A percentile compares a stretch with the other conserved stretches of the same genome.
These are phyloP conservation scores for Zygoascus meyerae DNA, from an alignment of 1,139 yeast species.

Conservation along the genomic window DNA sequence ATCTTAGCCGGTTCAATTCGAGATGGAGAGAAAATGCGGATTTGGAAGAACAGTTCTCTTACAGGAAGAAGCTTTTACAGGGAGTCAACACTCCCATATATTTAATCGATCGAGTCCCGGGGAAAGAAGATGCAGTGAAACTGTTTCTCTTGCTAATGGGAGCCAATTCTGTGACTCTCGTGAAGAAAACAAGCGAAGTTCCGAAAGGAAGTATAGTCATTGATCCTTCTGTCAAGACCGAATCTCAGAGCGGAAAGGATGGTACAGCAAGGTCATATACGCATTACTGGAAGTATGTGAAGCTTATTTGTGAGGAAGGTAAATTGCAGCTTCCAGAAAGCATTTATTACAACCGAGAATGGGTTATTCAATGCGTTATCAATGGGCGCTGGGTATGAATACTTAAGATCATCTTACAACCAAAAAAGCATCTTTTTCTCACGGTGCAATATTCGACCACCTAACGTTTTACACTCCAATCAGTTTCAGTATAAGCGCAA, in stretches of 20 bases:
- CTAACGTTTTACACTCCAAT: too few relatives aligned
- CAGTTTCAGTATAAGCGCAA: too few relatives aligned
- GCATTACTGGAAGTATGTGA: constrained; percentile 1
- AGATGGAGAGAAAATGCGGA: constrained; percentile 20
- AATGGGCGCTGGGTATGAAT: constrained; percentile 28
- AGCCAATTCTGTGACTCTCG: constrained; percentile 5
- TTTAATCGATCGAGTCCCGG: constrained; percentile 15
- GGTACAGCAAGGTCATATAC: constrained; percentile 9
- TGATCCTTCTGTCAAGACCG: constrained; percentile 12
- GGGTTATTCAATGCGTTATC: constrained; percentile 33
- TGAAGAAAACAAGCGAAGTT: constrained; percentile 5
- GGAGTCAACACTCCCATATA: constrained; percentile 21
- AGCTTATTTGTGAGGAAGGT: constrained; percentile 2
- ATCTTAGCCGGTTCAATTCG: constrained; percentile 21
- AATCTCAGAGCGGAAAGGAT: constrained; percentile 10
- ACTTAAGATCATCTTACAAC: not conserved
- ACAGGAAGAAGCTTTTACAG: constrained; percentile 21
- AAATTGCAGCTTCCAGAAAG: constrained; percentile 16
- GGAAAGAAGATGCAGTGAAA: constrained; percentile 13
- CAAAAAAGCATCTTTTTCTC: too few relatives aligned
- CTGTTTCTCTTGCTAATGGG: constrained; percentile 14
- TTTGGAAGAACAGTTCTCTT: constrained; percentile 25
- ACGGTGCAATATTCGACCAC: too few relatives aligned
- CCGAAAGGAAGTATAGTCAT: constrained; percentile 12
- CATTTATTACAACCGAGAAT: constrained; percentile 25